A percentile compares a stretch with the other conserved stretches of the same genome.
Evolutionary conservation across 2,329 filamentous ascomycete genomes (phyloP).

Genomic region (Diplodia mutila): DNA sequence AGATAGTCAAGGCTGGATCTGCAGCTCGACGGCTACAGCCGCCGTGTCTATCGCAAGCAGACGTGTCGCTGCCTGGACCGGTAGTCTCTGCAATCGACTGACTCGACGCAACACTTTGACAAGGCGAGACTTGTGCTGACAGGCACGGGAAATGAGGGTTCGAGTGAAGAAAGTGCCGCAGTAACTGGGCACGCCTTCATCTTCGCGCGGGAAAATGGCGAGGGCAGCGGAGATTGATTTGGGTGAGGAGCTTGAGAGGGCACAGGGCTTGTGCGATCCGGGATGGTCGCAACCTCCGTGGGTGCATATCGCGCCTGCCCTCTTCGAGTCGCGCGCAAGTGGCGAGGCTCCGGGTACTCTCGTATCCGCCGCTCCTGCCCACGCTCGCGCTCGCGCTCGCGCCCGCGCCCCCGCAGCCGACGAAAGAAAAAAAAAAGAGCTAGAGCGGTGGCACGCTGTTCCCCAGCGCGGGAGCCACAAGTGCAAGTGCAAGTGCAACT

Average conservation of each 20-base stretch:
- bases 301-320: conserved; percentile 7
- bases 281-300: background rate
- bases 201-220: too few species aligned
- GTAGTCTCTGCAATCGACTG: background rate
- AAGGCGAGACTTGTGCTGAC: too few species aligned
- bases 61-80: conserved; percentile 10
- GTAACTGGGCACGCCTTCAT: too few species aligned
- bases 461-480: background rate
- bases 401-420: too few species aligned
- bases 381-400: too few species aligned
- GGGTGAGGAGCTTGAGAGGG: background rate
- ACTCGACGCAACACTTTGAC: too few species aligned
- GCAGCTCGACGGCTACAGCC: background rate
- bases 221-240: background rate
- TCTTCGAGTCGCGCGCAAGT: background rate
- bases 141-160: background rate
- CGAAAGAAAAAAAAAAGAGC: too few species aligned
- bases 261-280: background rate
- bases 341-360: background rate
- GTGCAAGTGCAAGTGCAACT: too few species aligned
- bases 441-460: background rate
- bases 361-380: conserved; percentile 4
- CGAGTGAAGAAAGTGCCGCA: too few species aligned
- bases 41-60: background rate
- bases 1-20: background rate